A percentile compares a stretch with the other conserved stretches of the same genome.
These are phyloP conservation scores for Byssoonygena ceratinophila DNA, from an alignment of 2,329 filamentous ascomycete species.

Conservation along the genomic window DNA sequence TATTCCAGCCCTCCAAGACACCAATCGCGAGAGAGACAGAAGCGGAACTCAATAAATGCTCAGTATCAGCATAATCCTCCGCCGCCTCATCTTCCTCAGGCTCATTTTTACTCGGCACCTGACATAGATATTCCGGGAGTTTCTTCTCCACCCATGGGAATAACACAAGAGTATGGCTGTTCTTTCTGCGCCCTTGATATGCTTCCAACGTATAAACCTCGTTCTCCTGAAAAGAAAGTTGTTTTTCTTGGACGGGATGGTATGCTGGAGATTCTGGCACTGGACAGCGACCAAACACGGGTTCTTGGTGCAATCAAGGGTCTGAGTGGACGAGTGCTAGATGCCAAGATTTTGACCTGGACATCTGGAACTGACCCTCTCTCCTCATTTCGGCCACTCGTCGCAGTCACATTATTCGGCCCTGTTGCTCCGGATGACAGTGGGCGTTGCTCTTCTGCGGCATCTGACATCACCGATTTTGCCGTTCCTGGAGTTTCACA, in stretches of 20 bases:
- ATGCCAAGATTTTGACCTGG: constrained; percentile 74
- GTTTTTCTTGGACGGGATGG: constrained; percentile 74
- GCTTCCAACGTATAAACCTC: constrained; percentile 41
- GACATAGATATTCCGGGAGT: constrained; percentile 53
- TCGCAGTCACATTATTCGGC: constrained; percentile 72
- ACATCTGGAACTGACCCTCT: constrained; percentile 44
- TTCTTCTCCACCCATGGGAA: constrained; percentile 18
- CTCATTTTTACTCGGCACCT: constrained; percentile 66
- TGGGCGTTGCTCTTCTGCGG: constrained; percentile 25
- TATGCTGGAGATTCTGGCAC: constrained; percentile 61
- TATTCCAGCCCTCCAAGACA: constrained; percentile 30
- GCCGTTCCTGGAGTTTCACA: constrained; percentile 21
- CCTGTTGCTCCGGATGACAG: constrained; percentile 42
- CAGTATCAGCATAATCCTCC: constrained; percentile 38
- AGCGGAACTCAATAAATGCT: constrained; percentile 31
- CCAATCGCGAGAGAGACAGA: constrained; percentile 30
- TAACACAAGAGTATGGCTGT: constrained; percentile 38
- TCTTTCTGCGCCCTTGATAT: constrained; percentile 76
- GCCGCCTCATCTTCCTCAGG: constrained; percentile 61
- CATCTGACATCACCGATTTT: constrained; percentile 29
- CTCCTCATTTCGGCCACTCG: constrained; percentile 54
- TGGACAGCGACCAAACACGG: constrained; percentile 62
- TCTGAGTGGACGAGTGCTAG: constrained; percentile 65
- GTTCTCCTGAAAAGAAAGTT: constrained; percentile 45
- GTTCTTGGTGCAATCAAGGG: constrained; percentile 61